These are phyloP conservation scores for Priceomyces haplophilus DNA, from an alignment of 805 yeast genomes.

Conservation along the genomic window DNA sequence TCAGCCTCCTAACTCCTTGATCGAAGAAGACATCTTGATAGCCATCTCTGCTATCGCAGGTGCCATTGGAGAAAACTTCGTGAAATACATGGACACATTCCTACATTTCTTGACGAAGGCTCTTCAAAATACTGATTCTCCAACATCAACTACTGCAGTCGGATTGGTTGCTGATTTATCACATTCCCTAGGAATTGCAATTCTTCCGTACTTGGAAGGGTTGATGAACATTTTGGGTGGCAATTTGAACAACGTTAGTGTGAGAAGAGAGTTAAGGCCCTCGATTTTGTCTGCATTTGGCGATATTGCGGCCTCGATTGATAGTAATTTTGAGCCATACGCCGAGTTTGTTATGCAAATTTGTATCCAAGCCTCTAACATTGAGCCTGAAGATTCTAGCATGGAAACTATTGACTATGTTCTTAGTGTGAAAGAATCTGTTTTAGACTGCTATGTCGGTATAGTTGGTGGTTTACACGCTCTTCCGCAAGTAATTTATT, in stretches of 20 bases:
- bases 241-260: conserved; percentile 61
- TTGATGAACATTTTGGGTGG: conserved; percentile 82
- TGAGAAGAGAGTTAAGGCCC: conserved; percentile 81
- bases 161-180: conserved; percentile 94
- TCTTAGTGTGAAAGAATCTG: conserved; percentile 72
- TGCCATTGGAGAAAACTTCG: conserved; percentile 68
- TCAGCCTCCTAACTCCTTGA: conserved; percentile 62
- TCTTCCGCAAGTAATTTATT: conserved; percentile 59
- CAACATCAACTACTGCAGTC: conserved; percentile 84
- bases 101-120: conserved; percentile 81
- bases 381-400: conserved; percentile 63
- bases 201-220: conserved; percentile 72
- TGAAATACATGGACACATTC: conserved; percentile 75
- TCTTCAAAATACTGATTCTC: conserved; percentile 75
- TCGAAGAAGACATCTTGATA: conserved; percentile 92
- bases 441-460: conserved; percentile 95
- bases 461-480: conserved; percentile 85
- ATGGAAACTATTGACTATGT: conserved; percentile 77
- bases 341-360: conserved; percentile 76
- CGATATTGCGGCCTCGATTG: conserved; percentile 89
- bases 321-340: conserved; percentile 71
- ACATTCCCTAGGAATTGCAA: conserved; percentile 74
- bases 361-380: conserved; percentile 61
- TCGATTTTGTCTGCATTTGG: conserved; percentile 90
- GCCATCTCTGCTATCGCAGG: conserved; percentile 88